phyloP scores from a whole-genome alignment of 176 grass and related monocot genomes.

The Lolium perenne region DNA sequence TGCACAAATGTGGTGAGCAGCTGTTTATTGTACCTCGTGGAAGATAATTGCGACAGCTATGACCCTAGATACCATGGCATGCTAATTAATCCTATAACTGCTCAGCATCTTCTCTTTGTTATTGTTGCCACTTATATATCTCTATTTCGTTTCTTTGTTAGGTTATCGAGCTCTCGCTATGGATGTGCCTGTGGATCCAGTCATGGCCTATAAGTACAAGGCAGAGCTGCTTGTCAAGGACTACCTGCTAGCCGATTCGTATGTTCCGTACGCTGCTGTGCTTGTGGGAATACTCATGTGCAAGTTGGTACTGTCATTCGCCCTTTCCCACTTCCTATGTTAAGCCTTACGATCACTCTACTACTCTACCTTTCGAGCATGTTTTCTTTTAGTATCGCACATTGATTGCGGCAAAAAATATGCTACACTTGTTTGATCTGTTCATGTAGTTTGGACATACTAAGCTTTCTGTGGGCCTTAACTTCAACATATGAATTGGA shows the following conservation, averaged over 20 bases:
- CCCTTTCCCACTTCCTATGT: slow-evolving; percentile 8
- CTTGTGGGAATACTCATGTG: slow-evolving; percentile 80
- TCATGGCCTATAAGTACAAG: slow-evolving; percentile 67
- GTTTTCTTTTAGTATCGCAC: neutral
- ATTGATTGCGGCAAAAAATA: slow-evolving; percentile 6
- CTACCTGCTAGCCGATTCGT: slow-evolving; percentile 79
- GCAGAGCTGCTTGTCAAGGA: slow-evolving; percentile 71
- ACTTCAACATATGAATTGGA: neutral
- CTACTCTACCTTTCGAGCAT: neutral
- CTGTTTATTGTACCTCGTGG: neutral
- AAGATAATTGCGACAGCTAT: neutral
- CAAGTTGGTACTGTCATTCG: slow-evolving; percentile 71
- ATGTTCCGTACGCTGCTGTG: slow-evolving; percentile 69
- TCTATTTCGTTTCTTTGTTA: slow-evolving; percentile 18
- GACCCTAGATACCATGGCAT: no score
- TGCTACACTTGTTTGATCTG: neutral
- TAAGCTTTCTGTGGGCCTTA: neutral
- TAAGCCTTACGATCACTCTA: neutral
- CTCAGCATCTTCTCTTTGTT: neutral
- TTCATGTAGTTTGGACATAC: neutral
- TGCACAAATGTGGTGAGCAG: neutral
- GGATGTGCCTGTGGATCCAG: slow-evolving; percentile 43
- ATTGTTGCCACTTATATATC: neutral
- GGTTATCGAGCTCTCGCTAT: slow-evolving; percentile 34
- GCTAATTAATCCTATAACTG: neutral